Evolutionary conservation across 208 protist species (phyloP), one percentile per base, ranked within the genome.

Genomic region (Wallacemonas collosoma): DNA sequence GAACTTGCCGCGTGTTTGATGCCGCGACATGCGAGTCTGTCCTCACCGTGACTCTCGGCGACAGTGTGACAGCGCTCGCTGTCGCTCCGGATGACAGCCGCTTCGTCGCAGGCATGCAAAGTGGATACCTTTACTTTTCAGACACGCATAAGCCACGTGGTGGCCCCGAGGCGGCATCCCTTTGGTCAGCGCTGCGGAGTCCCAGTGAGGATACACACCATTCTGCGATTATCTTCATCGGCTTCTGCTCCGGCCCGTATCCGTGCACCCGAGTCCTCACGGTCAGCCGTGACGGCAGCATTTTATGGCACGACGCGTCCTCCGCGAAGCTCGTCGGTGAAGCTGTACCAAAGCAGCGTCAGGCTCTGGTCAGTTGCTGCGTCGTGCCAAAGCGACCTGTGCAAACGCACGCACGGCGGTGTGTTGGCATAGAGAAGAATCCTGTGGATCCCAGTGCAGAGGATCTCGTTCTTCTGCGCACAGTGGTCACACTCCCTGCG

Each of bases 1-100:
- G 81, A 47, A 93, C 83, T 11, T 91, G 84, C 71, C 81, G 88
- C 41, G 75, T 96, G 43, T 87, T 94, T 64, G 81, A 92, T 72
- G 62, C 77, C 0, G 17, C 72, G 12, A 88, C 79, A 8, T 85
- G 86, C 4, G 77, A 85, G 54, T 81, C 88, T 71, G 66, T 93
- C 44, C 43, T 73, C 50, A 56, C 73, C 47, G 65, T 93, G 39
- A 89, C 88, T 3, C 62, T 96, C 1, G 87, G 85, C 36, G 87
- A 92, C 58, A 62, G 71, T 5, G 75, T 93, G 47, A 93, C 86
- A 8, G 55, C 80, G 4, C 61, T 93, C 26, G 73, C 83, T 1
- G 68, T 81, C 17, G 77, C 77, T 39, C 71, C 71, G 0, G 80
- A 81, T 63, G 88, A 91, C 64, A 63, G 58, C n/a, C 53, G 71